Percentiles rank a stretch among this genome's conserved stretches.
Conservation (phyloP, 805 yeast genomes). For the Wickerhamomyces ciferrii region DNA sequence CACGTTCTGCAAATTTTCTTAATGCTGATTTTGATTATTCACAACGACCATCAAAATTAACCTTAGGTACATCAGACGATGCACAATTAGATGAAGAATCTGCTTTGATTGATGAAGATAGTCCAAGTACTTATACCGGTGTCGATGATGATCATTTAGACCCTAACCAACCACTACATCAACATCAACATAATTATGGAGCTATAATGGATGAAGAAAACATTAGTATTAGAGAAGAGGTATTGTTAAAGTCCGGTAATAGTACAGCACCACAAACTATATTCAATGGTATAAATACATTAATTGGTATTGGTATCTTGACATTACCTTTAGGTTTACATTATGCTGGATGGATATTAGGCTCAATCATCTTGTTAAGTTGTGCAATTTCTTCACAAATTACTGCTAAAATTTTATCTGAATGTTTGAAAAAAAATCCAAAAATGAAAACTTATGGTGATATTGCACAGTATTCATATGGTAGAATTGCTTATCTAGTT, state of each 20-base stretch:
- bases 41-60: constrained; percentile 12
- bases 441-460: constrained; percentile 51
- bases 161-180: neutral
- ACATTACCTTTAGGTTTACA: constrained; percentile 68
- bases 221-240: constrained; percentile 12
- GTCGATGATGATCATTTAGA: neutral
- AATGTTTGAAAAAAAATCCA: constrained; percentile 35
- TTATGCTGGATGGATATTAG: constrained; percentile 63
- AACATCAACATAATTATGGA: neutral
- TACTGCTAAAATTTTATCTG: constrained; percentile 52
- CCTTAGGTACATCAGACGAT: neutral
- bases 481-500: constrained; percentile 34
- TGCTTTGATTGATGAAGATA: constrained; percentile 3
- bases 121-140: neutral
- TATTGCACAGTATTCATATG: constrained; percentile 47
- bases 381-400: constrained; percentile 46
- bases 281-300: constrained; percentile 71
- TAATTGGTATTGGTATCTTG: constrained; percentile 72
- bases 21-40: constrained; percentile 22
- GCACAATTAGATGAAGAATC: constrained; percentile 5
- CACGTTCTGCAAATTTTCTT: constrained; percentile 20
- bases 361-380: constrained; percentile 33
- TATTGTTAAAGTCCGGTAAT: constrained; percentile 23
- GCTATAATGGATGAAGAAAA: constrained; percentile 2
- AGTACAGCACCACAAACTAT: constrained; percentile 72